Percentiles rank a stretch among this genome's conserved stretches.
These are phyloP conservation scores for Corymbia citriodora DNA, from an alignment of 441 rosid genomes.

Conservation along the genomic window DNA sequence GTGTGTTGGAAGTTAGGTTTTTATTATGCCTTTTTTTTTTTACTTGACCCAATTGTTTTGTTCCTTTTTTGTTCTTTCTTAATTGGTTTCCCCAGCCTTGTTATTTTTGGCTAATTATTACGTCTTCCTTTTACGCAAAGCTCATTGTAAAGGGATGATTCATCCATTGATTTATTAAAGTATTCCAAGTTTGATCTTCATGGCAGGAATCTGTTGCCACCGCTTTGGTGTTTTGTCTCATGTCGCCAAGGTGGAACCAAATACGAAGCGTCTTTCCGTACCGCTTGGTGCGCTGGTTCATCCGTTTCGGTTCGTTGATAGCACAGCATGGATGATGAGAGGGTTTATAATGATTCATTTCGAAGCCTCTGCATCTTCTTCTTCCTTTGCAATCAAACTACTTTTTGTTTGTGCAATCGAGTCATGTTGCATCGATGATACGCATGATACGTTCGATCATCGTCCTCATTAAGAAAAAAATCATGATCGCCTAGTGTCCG, in stretches of 20 bases:
- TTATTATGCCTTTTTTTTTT: neutral
- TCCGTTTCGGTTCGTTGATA: neutral
- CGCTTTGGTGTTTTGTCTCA: neutral
- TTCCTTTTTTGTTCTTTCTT: slow-evolving; percentile 9
- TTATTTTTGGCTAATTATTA: slow-evolving; percentile 40
- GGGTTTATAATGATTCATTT: neutral
- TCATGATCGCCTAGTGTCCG: neutral
- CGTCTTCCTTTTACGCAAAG: slow-evolving; percentile 2
- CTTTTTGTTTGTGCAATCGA: neutral
- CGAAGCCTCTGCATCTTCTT: neutral
- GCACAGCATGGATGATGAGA: neutral
- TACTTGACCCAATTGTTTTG: slow-evolving; percentile 38
- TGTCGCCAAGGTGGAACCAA: neutral
- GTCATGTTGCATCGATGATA: neutral
- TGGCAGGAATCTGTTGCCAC: neutral
- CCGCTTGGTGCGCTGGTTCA: neutral
- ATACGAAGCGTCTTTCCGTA: neutral
- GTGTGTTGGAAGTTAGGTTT: slow-evolving; percentile 57
- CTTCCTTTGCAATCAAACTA: fast-evolving
- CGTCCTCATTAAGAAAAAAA: neutral
- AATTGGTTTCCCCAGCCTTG: slow-evolving; percentile 43
- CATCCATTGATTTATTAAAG: slow-evolving; percentile 53
- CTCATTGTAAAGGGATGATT: slow-evolving; percentile 51
- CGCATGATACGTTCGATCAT: neutral
- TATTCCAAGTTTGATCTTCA: slow-evolving; percentile 38